Evolutionary conservation across 805 yeast species (phyloP).

Genomic region (Cyberlindnera subsufficiens): DNA sequence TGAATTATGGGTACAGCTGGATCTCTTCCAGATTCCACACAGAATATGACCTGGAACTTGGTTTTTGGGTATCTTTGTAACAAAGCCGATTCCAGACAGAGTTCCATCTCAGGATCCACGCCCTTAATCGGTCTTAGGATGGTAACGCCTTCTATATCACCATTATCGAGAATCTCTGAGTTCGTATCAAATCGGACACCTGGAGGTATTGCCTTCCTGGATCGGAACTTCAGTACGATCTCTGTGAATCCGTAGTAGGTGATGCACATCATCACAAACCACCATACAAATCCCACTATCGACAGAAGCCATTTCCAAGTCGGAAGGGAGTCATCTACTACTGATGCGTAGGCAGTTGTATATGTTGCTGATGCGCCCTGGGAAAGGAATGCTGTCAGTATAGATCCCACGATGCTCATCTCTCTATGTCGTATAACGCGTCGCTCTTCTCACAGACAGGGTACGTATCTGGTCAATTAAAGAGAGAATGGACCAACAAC

Average conservation of each 20-base stretch:
- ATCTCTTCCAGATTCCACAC: conserved; percentile 61
- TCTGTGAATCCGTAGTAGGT: conserved; percentile 20
- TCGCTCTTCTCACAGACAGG: too few relatives aligned
- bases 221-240: conserved; percentile 17
- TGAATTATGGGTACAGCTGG: conserved; percentile 57
- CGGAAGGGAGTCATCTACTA: background rate
- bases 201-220: conserved; percentile 12
- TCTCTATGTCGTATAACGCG: too few relatives aligned
- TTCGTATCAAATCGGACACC: conserved; percentile 3
- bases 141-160: conserved; percentile 58
- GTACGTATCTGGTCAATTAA: too few relatives aligned
- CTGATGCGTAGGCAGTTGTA: too few relatives aligned
- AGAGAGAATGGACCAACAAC: too few relatives aligned
- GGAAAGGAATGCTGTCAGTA: too few relatives aligned
- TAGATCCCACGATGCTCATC: too few relatives aligned
- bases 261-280: conserved; percentile 16
- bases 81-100: conserved; percentile 64
- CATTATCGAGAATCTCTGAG: conserved; percentile 13
- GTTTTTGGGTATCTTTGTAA: conserved; percentile 58
- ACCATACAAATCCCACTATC: conserved; percentile 20
- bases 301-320: conserved; percentile 6
- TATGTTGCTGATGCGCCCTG: too few relatives aligned
- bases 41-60: conserved; percentile 65
- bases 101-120: conserved; percentile 65
- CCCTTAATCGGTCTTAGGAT: conserved; percentile 83